Evolutionary conservation across 306 rosid species (phyloP).

Genomic region (Amphicarpaea edgeworthii): DNA sequence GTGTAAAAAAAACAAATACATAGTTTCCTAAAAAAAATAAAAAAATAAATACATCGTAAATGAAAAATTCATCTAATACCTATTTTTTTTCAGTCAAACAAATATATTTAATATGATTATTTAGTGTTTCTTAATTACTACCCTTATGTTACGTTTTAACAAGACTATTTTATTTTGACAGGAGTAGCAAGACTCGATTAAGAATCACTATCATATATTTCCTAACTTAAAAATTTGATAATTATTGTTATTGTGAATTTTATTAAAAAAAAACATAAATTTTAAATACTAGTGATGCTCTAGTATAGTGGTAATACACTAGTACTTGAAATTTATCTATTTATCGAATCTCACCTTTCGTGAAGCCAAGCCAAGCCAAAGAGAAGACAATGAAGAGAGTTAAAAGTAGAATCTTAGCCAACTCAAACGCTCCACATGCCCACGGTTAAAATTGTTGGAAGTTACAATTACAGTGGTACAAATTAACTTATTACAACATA

Average conservation of each 20-base stretch:
- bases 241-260: not conserved
- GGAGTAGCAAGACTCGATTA: too few relatives aligned
- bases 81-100: too few relatives aligned
- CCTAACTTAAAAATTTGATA: too few relatives aligned
- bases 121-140: not conserved
- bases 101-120: not conserved
- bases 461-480: not conserved
- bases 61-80: too few relatives aligned
- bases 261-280: not conserved
- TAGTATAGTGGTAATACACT: too few relatives aligned
- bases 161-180: too few relatives aligned
- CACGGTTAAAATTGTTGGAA: not conserved
- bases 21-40: too few relatives aligned
- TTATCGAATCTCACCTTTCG: not conserved
- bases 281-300: not conserved
- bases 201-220: too few relatives aligned
- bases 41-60: too few relatives aligned
- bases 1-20: too few relatives aligned
- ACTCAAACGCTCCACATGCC: not conserved
- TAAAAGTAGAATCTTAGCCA: not conserved
- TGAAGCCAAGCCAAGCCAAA: slow-evolving; percentile 10
- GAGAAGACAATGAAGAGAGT: not conserved
- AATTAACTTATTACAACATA: slow-evolving; percentile 7
- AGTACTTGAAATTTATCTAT: not conserved
- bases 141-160: not conserved